Base-by-base conservation (phyloP, 371 early-diverging fungal genomes). In the Syncephalastrum racemosum region DNA sequence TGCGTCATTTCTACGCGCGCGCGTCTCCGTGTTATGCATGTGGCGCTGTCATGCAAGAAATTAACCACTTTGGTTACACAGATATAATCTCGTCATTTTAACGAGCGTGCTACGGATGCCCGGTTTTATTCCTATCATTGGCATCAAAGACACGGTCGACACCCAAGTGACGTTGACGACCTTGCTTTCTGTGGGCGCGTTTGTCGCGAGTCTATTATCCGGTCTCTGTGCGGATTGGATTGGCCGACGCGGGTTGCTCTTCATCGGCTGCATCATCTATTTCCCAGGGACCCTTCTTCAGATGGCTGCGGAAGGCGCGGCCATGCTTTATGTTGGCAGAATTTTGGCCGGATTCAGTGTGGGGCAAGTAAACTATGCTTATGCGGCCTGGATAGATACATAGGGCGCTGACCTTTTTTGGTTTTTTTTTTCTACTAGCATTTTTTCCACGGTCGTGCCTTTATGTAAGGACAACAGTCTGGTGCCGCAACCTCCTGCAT, bases 391-490 rank as follows among this genome's bases (percentile, higher is more conserved):
- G 14, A 36, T 27, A 42, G 15, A 2, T 22, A 22, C 24, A 18
- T 19, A 5, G 6, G 6, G 22, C 18, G 12, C 24, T 31, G 36
- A 23, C 3, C 7, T n/a, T 10, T 8, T 4, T 27, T n/a, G n/a
- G n/a, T n/a, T 19, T 22, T 36, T 27, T 36, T 19, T 14, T 40
- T 13, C 50, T 56, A 16, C 73, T 67, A 90, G 92, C 25, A 77
- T 83, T 45, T 45, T 84, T 8, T 92, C 94, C 51, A 88, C 87
- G 85, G 80, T 82, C 42, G 94, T 94, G 4, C 98, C 99, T 4
- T 70, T 92, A 36, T 99, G 78, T 75, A 70, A 70, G 60, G 8
- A 50, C 40, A 18, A 6, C 15, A 16, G 8, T 50, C 31, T 43
- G 27, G 31, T 40, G 47, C 3, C 12, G 25, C 4, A 19, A n/a